phyloP scores from a whole-genome alignment of 805 yeast species.

The Candida sanyiensis region DNA sequence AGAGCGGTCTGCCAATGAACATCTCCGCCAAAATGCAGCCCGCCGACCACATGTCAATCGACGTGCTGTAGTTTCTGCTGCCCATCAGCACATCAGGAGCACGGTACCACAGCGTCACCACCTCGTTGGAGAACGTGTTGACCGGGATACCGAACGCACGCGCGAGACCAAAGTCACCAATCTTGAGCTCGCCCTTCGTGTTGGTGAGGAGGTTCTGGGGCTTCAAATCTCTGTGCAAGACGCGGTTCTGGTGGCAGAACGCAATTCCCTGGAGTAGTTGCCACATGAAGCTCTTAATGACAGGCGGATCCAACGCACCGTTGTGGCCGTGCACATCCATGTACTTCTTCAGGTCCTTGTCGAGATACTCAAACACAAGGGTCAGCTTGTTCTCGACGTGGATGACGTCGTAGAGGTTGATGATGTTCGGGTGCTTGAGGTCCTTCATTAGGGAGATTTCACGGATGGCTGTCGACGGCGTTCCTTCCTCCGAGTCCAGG shows the following conservation, averaged over 20 bases:
- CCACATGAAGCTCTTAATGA: conserved; percentile 89
- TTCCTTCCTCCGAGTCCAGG: conserved; percentile 91
- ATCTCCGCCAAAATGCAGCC: conserved; percentile 98
- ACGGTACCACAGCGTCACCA: conserved; percentile 95
- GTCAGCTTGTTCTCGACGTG: conserved; percentile 96
- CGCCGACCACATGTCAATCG: conserved; percentile 97
- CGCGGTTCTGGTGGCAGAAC: conserved; percentile 58
- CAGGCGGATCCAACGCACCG: conserved; percentile 80
- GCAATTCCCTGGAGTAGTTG: conserved; percentile 84
- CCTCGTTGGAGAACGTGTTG: conserved; percentile 95
- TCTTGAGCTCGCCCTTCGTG: conserved; percentile 82
- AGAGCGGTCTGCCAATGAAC: conserved; percentile 96
- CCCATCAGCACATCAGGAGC: conserved; percentile 97
- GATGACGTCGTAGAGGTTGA: conserved; percentile 88
- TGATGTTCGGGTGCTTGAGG: conserved; percentile 86
- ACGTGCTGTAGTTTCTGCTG: conserved; percentile 90
- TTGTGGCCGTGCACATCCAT: conserved; percentile 88
- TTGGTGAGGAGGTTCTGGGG: conserved; percentile 92
- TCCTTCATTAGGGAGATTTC: conserved; percentile 96
- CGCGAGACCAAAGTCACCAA: conserved; percentile 96
- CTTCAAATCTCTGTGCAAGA: conserved; percentile 73
- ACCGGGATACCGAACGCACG: conserved; percentile 98
- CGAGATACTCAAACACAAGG: conserved; percentile 88
- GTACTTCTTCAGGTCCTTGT: conserved; percentile 86
- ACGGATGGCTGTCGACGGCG: conserved; percentile 96